phyloP scores from a whole-genome alignment of 495 filamentous ascomycete species.

The Aspergillus campestris region DNA sequence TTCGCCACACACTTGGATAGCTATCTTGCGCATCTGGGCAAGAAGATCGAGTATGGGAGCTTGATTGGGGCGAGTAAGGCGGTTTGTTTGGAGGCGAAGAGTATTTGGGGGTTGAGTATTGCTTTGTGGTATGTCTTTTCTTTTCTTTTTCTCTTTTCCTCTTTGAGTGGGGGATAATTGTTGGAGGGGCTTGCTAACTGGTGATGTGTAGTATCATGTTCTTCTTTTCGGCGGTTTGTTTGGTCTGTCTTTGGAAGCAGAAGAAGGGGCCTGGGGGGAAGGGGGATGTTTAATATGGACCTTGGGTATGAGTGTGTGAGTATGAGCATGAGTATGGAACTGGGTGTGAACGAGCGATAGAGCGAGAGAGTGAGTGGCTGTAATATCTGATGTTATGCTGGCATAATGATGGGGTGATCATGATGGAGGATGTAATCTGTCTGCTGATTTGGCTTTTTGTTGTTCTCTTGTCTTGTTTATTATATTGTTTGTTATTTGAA shows the following conservation, averaged over 20 bases:
- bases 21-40: conserved; percentile 30
- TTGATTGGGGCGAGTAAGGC: conserved; percentile 59
- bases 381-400: no score
- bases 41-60: conserved; percentile 42
- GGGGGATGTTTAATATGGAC: conserved; percentile 13
- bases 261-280: conserved; percentile 28
- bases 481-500: background rate
- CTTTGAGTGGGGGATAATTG: background rate
- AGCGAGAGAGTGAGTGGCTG: background rate
- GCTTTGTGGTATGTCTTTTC: conserved; percentile 53
- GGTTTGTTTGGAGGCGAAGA: conserved; percentile 80
- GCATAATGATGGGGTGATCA: no score
- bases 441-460: background rate
- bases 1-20: conserved; percentile 36
- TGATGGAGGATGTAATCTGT: background rate
- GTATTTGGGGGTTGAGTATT: conserved; percentile 83
- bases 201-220: conserved; percentile 54
- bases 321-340: background rate
- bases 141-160: background rate
- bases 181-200: background rate
- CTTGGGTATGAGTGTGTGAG: background rate
- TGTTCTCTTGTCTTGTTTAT: background rate
- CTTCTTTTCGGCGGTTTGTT: conserved; percentile 52
- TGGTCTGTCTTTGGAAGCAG: conserved; percentile 50
- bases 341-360: background rate